Evolutionary conservation across 176 grass and related monocot genomes (phyloP).

Genomic region (Panicum miliaceum): DNA sequence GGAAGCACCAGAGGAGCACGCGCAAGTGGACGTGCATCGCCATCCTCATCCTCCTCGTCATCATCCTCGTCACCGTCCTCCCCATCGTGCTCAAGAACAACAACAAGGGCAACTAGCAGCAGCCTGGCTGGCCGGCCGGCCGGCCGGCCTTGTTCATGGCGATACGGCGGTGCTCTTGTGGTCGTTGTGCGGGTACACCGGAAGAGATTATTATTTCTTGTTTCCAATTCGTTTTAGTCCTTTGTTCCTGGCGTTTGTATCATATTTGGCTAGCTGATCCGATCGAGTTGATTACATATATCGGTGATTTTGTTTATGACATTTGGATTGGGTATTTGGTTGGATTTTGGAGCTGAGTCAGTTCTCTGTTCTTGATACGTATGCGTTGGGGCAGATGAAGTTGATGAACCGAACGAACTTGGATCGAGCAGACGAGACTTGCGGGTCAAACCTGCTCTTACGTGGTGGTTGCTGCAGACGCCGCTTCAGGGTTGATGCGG

Average conservation of each 20-base stretch:
- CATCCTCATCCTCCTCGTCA: constrained; percentile 59
- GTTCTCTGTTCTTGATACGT: background rate
- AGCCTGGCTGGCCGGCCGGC: background rate
- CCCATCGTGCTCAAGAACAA: constrained; percentile 58
- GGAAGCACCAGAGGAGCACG: constrained; percentile 70
- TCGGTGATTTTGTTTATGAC: background rate
- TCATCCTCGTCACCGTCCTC: constrained; percentile 64
- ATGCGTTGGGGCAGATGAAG: background rate
- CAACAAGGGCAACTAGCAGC: background rate
- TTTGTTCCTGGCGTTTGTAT: background rate
- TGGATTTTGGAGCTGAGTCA: background rate
- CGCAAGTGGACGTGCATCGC: constrained; percentile 76
- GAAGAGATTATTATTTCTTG: background rate
- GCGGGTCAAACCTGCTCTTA: constrained; percentile 27
- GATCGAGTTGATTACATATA: background rate
- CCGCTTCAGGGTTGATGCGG: background rate
- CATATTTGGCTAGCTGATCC: constrained; percentile 8
- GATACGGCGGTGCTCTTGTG: background rate
- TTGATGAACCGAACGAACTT: constrained; percentile 13
- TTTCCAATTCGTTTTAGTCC: background rate
- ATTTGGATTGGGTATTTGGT: background rate
- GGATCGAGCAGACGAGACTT: background rate
- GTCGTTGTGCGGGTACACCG: background rate
- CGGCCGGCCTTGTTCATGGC: background rate
- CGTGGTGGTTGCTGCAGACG: background rate